phyloP scores from a whole-genome alignment of 768 basidiomycete genomes.

The Pisolithus marmoratus region DNA sequence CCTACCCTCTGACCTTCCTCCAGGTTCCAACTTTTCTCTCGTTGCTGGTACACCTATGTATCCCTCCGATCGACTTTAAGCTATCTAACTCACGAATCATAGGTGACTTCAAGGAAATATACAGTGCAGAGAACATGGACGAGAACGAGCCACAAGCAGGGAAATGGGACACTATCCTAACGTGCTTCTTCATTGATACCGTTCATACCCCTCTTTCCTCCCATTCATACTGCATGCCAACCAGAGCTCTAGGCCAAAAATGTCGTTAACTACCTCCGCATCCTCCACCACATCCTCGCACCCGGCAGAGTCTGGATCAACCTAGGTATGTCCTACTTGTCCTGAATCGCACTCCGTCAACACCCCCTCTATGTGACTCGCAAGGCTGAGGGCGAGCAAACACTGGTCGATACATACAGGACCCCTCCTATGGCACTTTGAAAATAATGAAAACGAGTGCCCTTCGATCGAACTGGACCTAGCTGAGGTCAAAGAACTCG shows the following conservation, averaged over 20 bases:
- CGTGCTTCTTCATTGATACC: conserved; percentile 97
- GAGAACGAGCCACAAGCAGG: conserved; percentile 64
- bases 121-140: conserved; percentile 49
- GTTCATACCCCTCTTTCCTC: conserved; percentile 35
- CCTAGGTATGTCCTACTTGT: conserved; percentile 40
- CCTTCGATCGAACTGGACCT: conserved; percentile 82
- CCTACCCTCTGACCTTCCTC: conserved; percentile 64
- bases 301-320: conserved; percentile 93
- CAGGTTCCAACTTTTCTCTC: conserved; percentile 66
- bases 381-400: too few relatives aligned
- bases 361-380: too few relatives aligned
- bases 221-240: too few relatives aligned
- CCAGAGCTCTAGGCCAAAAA: conserved; percentile 68
- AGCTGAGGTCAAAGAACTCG: conserved; percentile 81
- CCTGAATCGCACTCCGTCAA: too few relatives aligned
- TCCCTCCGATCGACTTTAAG: not conserved
- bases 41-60: conserved; percentile 61
- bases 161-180: conserved; percentile 84
- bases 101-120: conserved; percentile 94
- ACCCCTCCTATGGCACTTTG: too few relatives aligned
- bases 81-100: conserved; percentile 2
- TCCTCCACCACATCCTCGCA: conserved; percentile 77
- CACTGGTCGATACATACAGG: conserved; percentile 36
- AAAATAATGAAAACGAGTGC: too few relatives aligned
- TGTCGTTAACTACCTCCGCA: conserved; percentile 81